Percentiles rank a stretch among this genome's conserved stretches.
Conservation (phyloP, 345 rosid genomes). For the Gossypium turneri region DNA sequence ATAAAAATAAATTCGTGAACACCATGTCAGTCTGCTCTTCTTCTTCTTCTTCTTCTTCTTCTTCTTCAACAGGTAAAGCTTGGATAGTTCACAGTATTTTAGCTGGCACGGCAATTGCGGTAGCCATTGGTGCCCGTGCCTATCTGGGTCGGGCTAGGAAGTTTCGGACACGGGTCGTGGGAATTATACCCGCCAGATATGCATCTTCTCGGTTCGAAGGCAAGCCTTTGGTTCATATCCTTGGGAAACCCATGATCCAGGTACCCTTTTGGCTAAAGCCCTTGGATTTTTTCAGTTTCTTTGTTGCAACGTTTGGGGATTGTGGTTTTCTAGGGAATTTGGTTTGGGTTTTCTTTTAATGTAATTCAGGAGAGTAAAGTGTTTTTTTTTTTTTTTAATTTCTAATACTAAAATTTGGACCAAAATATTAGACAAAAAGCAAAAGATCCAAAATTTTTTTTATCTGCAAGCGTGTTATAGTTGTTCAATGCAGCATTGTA, state of each 20-base stretch:
- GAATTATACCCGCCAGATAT: slow-evolving; percentile 91
- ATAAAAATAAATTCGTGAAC: slow-evolving; percentile 12
- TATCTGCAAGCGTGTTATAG: not conserved
- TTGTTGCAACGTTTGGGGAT: slow-evolving; percentile 6
- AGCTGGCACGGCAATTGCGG: slow-evolving; percentile 67
- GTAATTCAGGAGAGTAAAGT: not conserved
- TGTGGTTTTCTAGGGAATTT: not conserved
- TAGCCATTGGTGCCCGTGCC: slow-evolving; percentile 55
- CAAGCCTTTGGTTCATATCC: slow-evolving; percentile 79
- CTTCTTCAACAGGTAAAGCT: slow-evolving; percentile 40
- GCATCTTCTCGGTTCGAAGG: slow-evolving; percentile 92
- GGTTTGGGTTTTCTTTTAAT: not conserved
- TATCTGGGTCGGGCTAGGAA: slow-evolving; percentile 53
- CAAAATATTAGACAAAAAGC: not conserved
- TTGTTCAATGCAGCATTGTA: not conserved
- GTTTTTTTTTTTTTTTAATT: not conserved
- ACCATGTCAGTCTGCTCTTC: slow-evolving; percentile 33
- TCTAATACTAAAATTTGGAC: not conserved
- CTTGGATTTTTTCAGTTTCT: not conserved
- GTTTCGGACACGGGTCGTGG: slow-evolving; percentile 80
- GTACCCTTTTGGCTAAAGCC: slow-evolving; percentile 27
- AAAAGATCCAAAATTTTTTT: not conserved
- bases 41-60: slow-evolving; percentile 35
- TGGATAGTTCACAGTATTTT: slow-evolving; percentile 73
- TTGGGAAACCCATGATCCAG: slow-evolving; percentile 99